Percentiles rank a stretch among this genome's conserved stretches.
These are phyloP conservation scores for Acarospora socialis DNA, from an alignment of 2,329 filamentous ascomycete species.

Conservation along the genomic window DNA sequence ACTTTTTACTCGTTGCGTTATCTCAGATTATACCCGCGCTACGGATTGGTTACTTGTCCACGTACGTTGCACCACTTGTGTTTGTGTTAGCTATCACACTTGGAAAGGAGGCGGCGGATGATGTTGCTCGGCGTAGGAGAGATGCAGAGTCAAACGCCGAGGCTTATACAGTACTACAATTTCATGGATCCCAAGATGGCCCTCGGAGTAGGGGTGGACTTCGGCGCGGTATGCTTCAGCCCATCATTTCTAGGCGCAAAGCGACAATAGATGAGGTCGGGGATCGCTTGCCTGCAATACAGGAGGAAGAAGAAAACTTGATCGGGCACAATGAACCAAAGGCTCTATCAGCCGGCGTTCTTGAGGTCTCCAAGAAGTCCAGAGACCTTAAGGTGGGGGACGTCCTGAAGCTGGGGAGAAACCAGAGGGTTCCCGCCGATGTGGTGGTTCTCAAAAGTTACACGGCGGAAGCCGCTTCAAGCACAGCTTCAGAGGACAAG, in stretches of 20 bases:
- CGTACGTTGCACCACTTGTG: slow-evolving; percentile 80
- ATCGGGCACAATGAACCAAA: slow-evolving; percentile 5
- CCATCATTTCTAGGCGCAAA: too few species aligned
- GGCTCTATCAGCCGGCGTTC: slow-evolving; percentile 25
- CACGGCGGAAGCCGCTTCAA: slow-evolving; percentile 37
- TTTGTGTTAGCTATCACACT: slow-evolving; percentile 88
- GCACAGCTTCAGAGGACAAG: slow-evolving; percentile 20
- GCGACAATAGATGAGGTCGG: too few species aligned
- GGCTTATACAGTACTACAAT: slow-evolving; percentile 62
- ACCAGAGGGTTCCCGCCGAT: slow-evolving; percentile 86
- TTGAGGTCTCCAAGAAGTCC: slow-evolving; percentile 66
- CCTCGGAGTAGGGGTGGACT: slow-evolving; percentile 18
- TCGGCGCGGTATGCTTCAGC: slow-evolving; percentile 3
- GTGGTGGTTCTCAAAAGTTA: slow-evolving; percentile 82
- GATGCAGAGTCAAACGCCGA: slow-evolving; percentile 94
- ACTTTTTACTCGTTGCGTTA: slow-evolving; percentile 87
- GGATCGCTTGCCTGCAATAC: slow-evolving; percentile 47
- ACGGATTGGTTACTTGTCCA: slow-evolving; percentile 85
- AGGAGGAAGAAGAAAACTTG: slow-evolving; percentile 45
- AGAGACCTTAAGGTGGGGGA: slow-evolving; percentile 86
- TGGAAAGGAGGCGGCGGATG: slow-evolving; percentile 90
- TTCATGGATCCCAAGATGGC: slow-evolving; percentile 48
- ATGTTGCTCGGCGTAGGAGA: slow-evolving; percentile 69
- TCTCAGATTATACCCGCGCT: slow-evolving; percentile 84
- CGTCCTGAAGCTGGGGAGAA: slow-evolving; percentile 82